Evolutionary conservation across 2,329 filamentous ascomycete species (phyloP).

Genomic region (Curvularia lunata): DNA sequence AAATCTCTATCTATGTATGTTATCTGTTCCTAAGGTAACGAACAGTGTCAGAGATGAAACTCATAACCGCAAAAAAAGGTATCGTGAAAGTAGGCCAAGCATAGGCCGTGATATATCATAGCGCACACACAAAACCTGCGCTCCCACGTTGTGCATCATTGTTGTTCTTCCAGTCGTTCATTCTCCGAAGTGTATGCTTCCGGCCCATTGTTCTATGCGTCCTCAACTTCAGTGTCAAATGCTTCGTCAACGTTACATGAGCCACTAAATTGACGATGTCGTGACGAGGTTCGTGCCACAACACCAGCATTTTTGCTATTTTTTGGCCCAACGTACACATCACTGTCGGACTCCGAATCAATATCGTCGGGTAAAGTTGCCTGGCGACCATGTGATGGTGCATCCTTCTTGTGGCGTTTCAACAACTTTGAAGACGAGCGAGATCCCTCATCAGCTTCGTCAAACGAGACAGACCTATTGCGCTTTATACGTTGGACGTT

Average conservation of each 20-base stretch:
- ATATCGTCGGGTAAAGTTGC: not conserved
- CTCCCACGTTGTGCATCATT: not conserved
- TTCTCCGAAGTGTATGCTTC: not conserved
- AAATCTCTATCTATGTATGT: not conserved
- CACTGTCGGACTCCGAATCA: constrained; percentile 13
- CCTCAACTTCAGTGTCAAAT: constrained; percentile 3
- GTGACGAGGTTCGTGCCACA: constrained; percentile 8
- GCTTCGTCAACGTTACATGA: constrained; percentile 2
- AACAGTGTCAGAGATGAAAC: not conserved
- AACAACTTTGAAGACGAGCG: not conserved
- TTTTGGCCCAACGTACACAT: constrained; percentile 14
- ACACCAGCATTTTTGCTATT: not conserved
- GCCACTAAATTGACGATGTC: not conserved
- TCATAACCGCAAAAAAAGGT: not conserved
- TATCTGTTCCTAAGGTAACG: not conserved
- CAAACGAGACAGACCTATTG: not conserved
- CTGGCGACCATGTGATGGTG: not conserved
- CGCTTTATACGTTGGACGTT: not conserved
- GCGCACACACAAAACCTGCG: not conserved
- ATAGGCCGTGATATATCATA: not conserved
- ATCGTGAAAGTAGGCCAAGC: not conserved
- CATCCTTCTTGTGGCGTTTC: not conserved
- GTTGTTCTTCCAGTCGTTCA: not conserved
- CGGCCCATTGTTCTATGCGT: not conserved
- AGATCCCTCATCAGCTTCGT: not conserved